Conservation (phyloP, 306 rosid species). For the Inga oerstediana region DNA sequence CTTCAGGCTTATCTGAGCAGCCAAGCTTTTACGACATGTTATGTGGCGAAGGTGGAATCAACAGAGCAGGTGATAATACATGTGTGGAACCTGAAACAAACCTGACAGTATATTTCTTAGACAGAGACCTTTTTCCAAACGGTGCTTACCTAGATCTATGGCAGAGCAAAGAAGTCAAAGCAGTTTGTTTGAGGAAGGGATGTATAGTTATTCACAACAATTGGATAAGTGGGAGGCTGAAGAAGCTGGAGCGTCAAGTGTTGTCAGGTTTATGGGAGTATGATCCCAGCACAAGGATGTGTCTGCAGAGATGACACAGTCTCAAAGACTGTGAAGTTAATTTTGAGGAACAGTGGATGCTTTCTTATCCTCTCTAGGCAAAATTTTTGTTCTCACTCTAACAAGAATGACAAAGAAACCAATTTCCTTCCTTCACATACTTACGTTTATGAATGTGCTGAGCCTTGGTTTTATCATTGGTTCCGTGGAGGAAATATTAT, state of each 20-base stretch:
- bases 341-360: constrained; percentile 40
- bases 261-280: constrained; percentile 88
- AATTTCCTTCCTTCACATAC: constrained; percentile 21
- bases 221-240: constrained; percentile 89
- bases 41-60: constrained; percentile 76
- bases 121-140: constrained; percentile 86
- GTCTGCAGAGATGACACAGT: constrained; percentile 43
- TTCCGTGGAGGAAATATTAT: constrained; percentile 26
- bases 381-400: constrained; percentile 41
- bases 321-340: constrained; percentile 36
- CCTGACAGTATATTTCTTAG: constrained; percentile 75
- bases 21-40: constrained; percentile 94
- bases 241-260: constrained; percentile 84
- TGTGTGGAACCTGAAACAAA: constrained; percentile 87
- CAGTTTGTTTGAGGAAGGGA: constrained; percentile 62
- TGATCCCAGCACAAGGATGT: constrained; percentile 80
- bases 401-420: constrained; percentile 22
- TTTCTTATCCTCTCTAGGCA: constrained; percentile 41
- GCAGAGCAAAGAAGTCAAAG: constrained; percentile 56
- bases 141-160: constrained; percentile 86
- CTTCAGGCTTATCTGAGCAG: constrained; percentile 85
- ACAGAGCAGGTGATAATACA: constrained; percentile 56
- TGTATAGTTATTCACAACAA: constrained; percentile 80
- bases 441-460: constrained; percentile 30
- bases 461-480: constrained; percentile 50